Percentiles rank a stretch among this genome's conserved stretches.
phyloP scores from a whole-genome alignment of 192 early-diverging fungal species.

The Mortierella alpina region DNA sequence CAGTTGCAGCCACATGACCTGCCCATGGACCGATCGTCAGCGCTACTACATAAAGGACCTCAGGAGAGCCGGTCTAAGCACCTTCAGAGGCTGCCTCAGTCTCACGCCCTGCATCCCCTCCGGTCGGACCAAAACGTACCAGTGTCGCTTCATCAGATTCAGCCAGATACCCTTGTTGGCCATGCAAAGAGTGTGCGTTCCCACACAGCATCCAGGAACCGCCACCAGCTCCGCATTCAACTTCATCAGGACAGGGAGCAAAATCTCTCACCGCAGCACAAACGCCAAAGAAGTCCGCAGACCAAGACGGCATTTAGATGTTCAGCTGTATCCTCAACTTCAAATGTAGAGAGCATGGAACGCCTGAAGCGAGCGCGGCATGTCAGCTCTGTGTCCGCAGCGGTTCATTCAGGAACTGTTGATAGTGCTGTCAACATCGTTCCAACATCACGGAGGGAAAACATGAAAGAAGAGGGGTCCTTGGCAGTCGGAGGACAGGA shows the following conservation, averaged over 20 bases:
- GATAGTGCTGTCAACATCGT: neutral
- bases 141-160: too few relatives aligned
- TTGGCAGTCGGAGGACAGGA: too few relatives aligned
- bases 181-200: neutral
- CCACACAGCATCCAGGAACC: neutral
- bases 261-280: constrained; percentile 19
- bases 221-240: constrained; percentile 13
- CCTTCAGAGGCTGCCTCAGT: too few relatives aligned
- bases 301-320: constrained; percentile 19
- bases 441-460: too few relatives aligned
- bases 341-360: constrained; percentile 19
- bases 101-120: too few relatives aligned
- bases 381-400: neutral
- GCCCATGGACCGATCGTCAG: neutral
- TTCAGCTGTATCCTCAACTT: constrained; percentile 11
- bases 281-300: constrained; percentile 44
- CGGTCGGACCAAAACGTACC: too few relatives aligned
- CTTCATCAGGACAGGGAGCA: constrained; percentile 3
- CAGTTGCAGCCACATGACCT: constrained; percentile 7
- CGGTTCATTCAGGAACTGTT: neutral
- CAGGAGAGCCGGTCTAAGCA: neutral
- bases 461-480: too few relatives aligned
- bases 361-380: constrained; percentile 36
- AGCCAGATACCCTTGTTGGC: constrained; percentile 13
- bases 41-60: constrained; percentile 8